Conservation (phyloP, 169 alveolate species). For the Plasmodium ovale region DNA sequence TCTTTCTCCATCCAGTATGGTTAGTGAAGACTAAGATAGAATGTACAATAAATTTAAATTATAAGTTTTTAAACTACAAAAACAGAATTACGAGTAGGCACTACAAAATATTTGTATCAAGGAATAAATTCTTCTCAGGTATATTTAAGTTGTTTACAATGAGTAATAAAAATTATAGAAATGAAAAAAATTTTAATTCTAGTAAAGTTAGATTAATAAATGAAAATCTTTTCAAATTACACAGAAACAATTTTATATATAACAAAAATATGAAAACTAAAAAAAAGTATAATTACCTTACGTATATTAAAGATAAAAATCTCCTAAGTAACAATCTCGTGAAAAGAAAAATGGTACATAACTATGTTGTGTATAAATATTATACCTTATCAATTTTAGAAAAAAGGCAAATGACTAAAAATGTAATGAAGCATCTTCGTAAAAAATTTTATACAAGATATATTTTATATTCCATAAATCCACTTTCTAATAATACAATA, state of each 20-base stretch:
- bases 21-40: constrained; percentile 66
- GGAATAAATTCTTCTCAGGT: not conserved
- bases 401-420: constrained; percentile 41
- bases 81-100: constrained; percentile 49
- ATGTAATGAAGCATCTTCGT: constrained; percentile 11
- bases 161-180: not conserved
- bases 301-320: constrained; percentile 17
- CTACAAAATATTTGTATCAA: constrained; percentile 33
- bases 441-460: constrained; percentile 49
- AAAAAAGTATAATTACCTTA: constrained; percentile 36
- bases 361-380: constrained; percentile 58
- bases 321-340: not conserved
- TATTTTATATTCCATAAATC: constrained; percentile 34
- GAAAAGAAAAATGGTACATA: constrained; percentile 57
- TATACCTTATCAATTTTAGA: constrained; percentile 49
- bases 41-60: constrained; percentile 73
- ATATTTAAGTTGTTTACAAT: constrained; percentile 1
- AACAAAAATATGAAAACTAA: constrained; percentile 32
- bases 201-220: constrained; percentile 14
- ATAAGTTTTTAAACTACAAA: constrained; percentile 66
- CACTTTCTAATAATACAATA: constrained; percentile 31
- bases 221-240: not conserved
- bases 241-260: constrained; percentile 47
- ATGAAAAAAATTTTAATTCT: not conserved
- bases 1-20: constrained; percentile 69